Base-by-base conservation (phyloP, 129 eudicot species). In the Cynara cardunculus region DNA sequence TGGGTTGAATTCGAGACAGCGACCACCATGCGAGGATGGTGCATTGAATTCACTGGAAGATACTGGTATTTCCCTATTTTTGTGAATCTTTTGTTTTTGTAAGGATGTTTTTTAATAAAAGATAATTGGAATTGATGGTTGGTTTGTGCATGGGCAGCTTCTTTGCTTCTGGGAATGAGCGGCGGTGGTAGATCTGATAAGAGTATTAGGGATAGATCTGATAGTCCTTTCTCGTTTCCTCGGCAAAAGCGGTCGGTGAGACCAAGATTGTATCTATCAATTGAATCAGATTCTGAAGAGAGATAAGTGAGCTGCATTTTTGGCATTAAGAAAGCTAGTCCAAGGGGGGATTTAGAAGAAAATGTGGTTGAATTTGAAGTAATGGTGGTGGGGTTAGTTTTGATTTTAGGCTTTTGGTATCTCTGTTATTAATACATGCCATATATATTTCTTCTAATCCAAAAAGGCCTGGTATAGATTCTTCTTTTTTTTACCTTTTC, bases 281-380 rank as follows among this genome's bases (percentile, higher is more conserved):
- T 95, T 66, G 97, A 95, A 73, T 78, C 94, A 44, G 97, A 95
- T 72, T 89, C 99, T 31, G 99, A 95, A 39, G 85, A 82, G 65
- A 80, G 74, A 64, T 80, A 49, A 74, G 27, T 1, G 74, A 62
- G 46, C 73, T 64, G 73, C 71, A 31, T 27, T 30, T 79, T 68
- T 13, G 82, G 46, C 67, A 31, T 70, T 21, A 49, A 70, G 82
- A 49, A 79, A 62, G 32, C 28, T 27, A 59, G 22, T 41, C 53
- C 53, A 41, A 35, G 41, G 11, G 3, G 35, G 41, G 8, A 31
- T 56, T 16, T 71, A 59, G n/a, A 62, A 24, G 61, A 46, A 18
- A 16, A 73, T 73, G 84, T 64, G 41, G 44, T 26, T 68, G 79
- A 34, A 34, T 24, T 81, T 32, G 78, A 72, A 25, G 27, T 31